phyloP scores from a whole-genome alignment of 371 early-diverging fungal species.

The Mucor circinelloides region DNA sequence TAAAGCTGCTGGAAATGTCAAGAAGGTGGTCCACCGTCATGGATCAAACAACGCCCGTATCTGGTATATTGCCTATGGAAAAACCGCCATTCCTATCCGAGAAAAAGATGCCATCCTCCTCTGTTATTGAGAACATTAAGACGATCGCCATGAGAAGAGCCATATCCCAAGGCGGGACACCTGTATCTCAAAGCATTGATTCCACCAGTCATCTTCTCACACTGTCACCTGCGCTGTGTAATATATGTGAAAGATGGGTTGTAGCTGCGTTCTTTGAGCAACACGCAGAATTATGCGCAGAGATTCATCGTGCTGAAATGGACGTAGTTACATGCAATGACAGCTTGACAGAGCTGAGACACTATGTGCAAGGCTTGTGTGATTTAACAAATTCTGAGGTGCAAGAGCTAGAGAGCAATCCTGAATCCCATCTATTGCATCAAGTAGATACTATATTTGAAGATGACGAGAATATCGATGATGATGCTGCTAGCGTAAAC shows the following conservation, averaged over 20 bases:
- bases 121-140: background rate
- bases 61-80: background rate
- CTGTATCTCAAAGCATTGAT: background rate
- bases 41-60: background rate
- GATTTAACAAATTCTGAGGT: conserved; percentile 39
- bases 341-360: conserved; percentile 63
- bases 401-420: conserved; percentile 8
- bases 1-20: conserved; percentile 52
- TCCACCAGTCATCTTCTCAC: background rate
- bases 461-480: background rate
- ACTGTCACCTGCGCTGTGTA: conserved; percentile 65
- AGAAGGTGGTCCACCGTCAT: conserved; percentile 24
- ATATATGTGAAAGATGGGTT: conserved; percentile 79
- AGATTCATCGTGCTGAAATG: conserved; percentile 80
- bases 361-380: conserved; percentile 56
- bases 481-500: background rate
- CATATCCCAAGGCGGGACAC: conserved; percentile 19
- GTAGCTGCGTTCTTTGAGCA: conserved; percentile 77
- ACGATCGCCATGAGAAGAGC: conserved; percentile 8
- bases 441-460: background rate
- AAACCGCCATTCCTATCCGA: background rate
- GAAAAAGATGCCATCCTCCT: background rate
- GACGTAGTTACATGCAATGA: conserved; percentile 75
- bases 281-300: conserved; percentile 75
- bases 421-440: background rate